These are phyloP conservation scores for Phytophthora crassamura DNA, from an alignment of 352 stramenopile species.

Conservation along the genomic window DNA sequence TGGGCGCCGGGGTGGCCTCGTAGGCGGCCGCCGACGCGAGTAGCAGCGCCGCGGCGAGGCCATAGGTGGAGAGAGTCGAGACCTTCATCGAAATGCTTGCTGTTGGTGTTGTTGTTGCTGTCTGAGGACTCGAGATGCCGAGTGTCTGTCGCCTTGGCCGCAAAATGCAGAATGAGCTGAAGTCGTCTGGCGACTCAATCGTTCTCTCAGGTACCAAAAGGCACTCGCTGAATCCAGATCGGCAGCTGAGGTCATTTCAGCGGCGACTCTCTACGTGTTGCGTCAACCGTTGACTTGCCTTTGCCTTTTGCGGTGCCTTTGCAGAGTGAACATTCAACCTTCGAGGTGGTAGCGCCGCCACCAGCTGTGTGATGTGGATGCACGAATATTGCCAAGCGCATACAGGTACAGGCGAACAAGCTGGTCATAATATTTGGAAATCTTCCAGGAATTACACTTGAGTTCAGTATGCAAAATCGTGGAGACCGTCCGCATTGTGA, in stretches of 20 bases:
- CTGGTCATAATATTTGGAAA: slow-evolving; percentile 20
- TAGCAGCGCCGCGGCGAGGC: slow-evolving; percentile 10
- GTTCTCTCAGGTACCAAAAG: neutral
- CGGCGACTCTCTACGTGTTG: neutral
- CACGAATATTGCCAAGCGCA: slow-evolving; percentile 12
- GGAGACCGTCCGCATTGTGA: slow-evolving; percentile 19
- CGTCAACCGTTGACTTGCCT: slow-evolving; percentile 3
- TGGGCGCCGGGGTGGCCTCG: slow-evolving; percentile 18
- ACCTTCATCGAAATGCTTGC: slow-evolving; percentile 31
- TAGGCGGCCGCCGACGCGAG: slow-evolving; percentile 15
- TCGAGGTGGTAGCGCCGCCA: neutral
- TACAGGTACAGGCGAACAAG: slow-evolving; percentile 4
- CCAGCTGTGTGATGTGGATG: slow-evolving; percentile 12
- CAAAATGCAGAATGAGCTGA: slow-evolving; percentile 34
- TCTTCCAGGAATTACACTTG: slow-evolving; percentile 19
- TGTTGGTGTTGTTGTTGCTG: slow-evolving; percentile 4
- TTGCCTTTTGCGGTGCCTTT: neutral
- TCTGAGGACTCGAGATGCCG: slow-evolving; percentile 29
- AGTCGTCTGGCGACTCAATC: neutral
- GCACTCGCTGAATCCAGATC: slow-evolving; percentile 27
- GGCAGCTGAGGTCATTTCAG: slow-evolving; percentile 5
- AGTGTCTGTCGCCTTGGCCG: slow-evolving; percentile 26
- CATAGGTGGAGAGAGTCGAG: slow-evolving; percentile 27
- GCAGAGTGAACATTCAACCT: neutral
- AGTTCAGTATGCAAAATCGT: slow-evolving; percentile 11